Base-by-base conservation (phyloP, 108 stramenopile genomes). In the Skeletonema menzelii region DNA sequence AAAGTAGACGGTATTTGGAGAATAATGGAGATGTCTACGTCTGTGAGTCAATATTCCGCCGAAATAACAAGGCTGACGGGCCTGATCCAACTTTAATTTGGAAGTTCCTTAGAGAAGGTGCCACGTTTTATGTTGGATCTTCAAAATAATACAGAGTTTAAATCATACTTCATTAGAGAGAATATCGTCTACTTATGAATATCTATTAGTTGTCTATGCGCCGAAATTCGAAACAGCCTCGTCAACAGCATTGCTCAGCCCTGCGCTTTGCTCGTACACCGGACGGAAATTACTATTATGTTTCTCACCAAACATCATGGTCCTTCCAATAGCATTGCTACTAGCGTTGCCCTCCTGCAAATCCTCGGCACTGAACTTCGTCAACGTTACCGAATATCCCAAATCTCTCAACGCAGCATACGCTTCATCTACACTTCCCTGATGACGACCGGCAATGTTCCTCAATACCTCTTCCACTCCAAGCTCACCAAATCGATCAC, bases 331-430 rank as follows among this genome's bases (percentile, higher is more conserved):
- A 22, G 47, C 49, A 17, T 46, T 31, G n/a, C 60, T 32, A 7
- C 0, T 27, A 10, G 4, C 27, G 10, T 49, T 69, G 11, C 34
- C 53, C 2, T 55, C 17, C 3, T 65, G 28, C 13, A 64, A 31
- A 59, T 69, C 69, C 32, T 91, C 83, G 8, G 63, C 71, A 71
- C 87, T 79, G 15, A 85, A 73, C 46, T 82, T 82, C 2, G 70
- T 69, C 57, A 89, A 80, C 26, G 75, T 66, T 19, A 79, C 91
- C 13, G 81, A 67, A 56, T 75, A 89, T 13, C 93, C 93, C 58
- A 97, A 73, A 85, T 95, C 96, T 24, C 96, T 82, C 69, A 97
- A 69, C 5, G 94, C 96, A 3, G 94, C 94, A 78, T 95, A 97
- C 19, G 94, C 91, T 82, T 95, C 96, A 81, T 97, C 96, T 15